Conservation (phyloP, 768 basidiomycete genomes). For the Bullera alba region DNA sequence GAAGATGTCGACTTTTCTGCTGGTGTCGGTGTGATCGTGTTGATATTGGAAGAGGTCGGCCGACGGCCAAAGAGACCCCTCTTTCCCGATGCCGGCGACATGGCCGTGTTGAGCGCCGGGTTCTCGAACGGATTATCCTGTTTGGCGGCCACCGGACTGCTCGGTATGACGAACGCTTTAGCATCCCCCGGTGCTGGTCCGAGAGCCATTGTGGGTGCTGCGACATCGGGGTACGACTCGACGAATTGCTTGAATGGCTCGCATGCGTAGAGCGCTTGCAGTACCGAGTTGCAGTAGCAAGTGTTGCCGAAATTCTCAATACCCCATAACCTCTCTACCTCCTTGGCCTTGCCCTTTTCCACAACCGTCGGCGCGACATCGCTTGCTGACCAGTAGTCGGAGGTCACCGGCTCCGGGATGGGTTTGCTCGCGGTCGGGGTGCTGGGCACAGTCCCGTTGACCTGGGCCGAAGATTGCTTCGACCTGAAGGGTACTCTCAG, state of each 20-base stretch:
- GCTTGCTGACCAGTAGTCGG: conserved; percentile 3
- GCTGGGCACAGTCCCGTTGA: background rate
- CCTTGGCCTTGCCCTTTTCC: conserved; percentile 19
- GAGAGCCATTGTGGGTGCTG: conserved; percentile 53
- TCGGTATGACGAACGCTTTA: conserved; percentile 4
- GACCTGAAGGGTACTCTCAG: conserved; percentile 14
- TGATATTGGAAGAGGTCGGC: conserved; percentile 11
- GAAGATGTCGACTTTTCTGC: conserved; percentile 7
- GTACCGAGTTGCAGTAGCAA: conserved; percentile 97
- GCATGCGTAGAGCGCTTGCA: conserved; percentile 95
- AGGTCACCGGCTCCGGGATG: conserved; percentile 6
- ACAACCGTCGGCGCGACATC: background rate
- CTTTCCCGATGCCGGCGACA: conserved; percentile 10
- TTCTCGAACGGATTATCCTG: conserved; percentile 26
- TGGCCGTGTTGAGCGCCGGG: conserved; percentile 5
- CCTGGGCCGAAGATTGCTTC: conserved; percentile 3
- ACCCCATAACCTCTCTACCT: conserved; percentile 59
- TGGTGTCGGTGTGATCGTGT: conserved; percentile 9
- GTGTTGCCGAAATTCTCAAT: conserved; percentile 98
- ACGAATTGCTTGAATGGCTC: conserved; percentile 85
- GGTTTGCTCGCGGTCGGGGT: background rate
- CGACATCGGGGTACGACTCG: conserved; percentile 51
- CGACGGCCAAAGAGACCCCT: conserved; percentile 22
- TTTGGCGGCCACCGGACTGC: conserved; percentile 10
- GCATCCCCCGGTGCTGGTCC: conserved; percentile 43